Base-by-base conservation (phyloP, 2,329 filamentous ascomycete genomes). In the Botrytis fragariae region DNA sequence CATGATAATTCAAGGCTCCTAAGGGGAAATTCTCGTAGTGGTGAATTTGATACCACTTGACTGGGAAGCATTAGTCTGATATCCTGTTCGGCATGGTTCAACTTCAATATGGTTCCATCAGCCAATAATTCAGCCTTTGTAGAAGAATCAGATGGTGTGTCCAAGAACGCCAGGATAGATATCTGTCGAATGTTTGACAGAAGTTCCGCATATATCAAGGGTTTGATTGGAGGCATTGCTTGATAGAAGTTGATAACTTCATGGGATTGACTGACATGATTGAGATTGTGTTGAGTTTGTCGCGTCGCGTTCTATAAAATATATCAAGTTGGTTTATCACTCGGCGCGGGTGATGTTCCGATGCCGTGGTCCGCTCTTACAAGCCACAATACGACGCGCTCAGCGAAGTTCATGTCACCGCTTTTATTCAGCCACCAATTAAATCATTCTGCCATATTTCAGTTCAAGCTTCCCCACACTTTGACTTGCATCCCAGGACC, bases 131-230 rank as follows among this genome's bases (percentile, higher is more conserved):
- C 76, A 71, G 75, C 79, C 51, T 74, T 77, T 59, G 80, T 82
- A 61, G 75, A 74, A 69, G 71, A 61, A 73, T 78, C 73, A 69
- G 78, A 78, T 59, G 78, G 77, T 44, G 85, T 83, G 4, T 84
- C 82, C 1, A 91, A 82, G 4, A 85, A 84, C 10, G 85, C 87
- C 69, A 85, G 86, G 35, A 91, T 82, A 7, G 89, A 90, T 57
- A 92, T 84, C 79, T 91, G 89, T 60, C 87, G 85, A 76, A 92
- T 90, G 74, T 91, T 91, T 42, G 86, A 83, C 4, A 92, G 85
- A 1, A 91, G 84, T 81, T 92, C 90, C 8, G 90, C 89, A 79
- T 92, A 91, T 35, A 92, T 84, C 63, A 80, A 69, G 18, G 77
- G 54, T 18, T 74, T 74, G 7, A 22, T 45, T n/a, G 62, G 37